A percentile compares a stretch with the other conserved stretches of the same genome.
Conservation (phyloP, 306 rosid genomes). For the Hippophae tibetana region DNA sequence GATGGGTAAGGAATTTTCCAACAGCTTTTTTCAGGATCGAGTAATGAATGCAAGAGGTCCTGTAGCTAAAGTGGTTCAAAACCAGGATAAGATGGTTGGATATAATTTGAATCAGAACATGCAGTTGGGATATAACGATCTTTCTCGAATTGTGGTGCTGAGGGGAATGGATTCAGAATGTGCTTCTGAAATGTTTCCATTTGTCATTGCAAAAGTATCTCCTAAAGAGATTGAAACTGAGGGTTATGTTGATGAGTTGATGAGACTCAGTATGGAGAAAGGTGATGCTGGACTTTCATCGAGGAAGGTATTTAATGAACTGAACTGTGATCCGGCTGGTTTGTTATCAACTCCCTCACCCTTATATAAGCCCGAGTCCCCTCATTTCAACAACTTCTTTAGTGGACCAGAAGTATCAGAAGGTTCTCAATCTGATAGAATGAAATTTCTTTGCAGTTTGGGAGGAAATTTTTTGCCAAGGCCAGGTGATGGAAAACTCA, state of each 20-base stretch:
- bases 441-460: constrained; percentile 65
- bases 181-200: constrained; percentile 39
- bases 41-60: constrained; percentile 28
- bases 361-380: constrained; percentile 29
- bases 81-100: constrained; percentile 22
- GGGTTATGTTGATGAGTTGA: constrained; percentile 21
- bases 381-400: constrained; percentile 25
- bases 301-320: constrained; percentile 38
- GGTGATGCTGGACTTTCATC: constrained; percentile 21
- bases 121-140: constrained; percentile 41
- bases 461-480: constrained; percentile 68
- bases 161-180: constrained; percentile 47
- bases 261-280: constrained; percentile 27
- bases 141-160: constrained; percentile 44
- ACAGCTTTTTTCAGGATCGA: constrained; percentile 34
- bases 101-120: constrained; percentile 28
- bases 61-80: background rate
- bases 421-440: constrained; percentile 36
- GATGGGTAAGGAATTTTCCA: constrained; percentile 31
- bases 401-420: constrained; percentile 32
- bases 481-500: constrained; percentile 66
- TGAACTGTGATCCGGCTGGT: constrained; percentile 27
- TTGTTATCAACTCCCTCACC: constrained; percentile 15
- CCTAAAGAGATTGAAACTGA: constrained; percentile 35
- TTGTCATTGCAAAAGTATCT: constrained; percentile 27